phyloP scores from a whole-genome alignment of 805 yeast genomes.

The Grigorovia transvaalensis region DNA sequence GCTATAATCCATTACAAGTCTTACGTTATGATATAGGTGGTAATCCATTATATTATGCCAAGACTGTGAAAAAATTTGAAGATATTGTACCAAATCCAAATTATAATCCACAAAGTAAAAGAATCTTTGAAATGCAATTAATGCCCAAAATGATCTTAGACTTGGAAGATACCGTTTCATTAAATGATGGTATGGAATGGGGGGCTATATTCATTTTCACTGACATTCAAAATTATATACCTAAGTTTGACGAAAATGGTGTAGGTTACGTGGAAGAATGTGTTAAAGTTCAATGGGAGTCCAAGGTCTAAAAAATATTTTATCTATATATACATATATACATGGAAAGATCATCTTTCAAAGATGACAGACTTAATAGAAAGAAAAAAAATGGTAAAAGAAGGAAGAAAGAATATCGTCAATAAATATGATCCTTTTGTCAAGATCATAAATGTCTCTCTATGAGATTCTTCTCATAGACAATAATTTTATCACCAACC shows the following conservation, averaged over 20 bases:
- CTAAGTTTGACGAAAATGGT: conserved; percentile 45
- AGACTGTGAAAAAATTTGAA: conserved; percentile 28
- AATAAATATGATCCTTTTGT: not conserved
- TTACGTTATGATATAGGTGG: conserved; percentile 78
- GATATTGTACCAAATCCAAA: conserved; percentile 47
- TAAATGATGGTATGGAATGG: conserved; percentile 90
- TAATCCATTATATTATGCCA: conserved; percentile 60
- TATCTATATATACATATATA: not conserved
- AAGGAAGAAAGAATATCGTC: not conserved
- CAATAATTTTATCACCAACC: conserved; percentile 67
- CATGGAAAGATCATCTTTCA: conserved; percentile 1
- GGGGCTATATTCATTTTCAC: conserved; percentile 84
- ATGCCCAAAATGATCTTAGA: conserved; percentile 91
- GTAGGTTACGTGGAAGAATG: conserved; percentile 78
- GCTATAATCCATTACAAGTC: conserved; percentile 79
- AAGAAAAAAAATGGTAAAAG: too few species aligned
- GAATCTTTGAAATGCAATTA: conserved; percentile 76
- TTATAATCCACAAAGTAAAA: conserved; percentile 45
- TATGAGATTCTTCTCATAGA: conserved; percentile 57
- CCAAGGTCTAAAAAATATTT: conserved; percentile 7
- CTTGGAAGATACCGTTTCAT: conserved; percentile 45
- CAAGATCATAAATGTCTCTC: conserved; percentile 7
- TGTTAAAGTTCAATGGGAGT: conserved; percentile 84
- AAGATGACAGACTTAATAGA: too few species aligned
- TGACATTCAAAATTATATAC: conserved; percentile 53